phyloP scores from a whole-genome alignment of 192 early-diverging fungal species.

The Irineochytrium annulatum region DNA sequence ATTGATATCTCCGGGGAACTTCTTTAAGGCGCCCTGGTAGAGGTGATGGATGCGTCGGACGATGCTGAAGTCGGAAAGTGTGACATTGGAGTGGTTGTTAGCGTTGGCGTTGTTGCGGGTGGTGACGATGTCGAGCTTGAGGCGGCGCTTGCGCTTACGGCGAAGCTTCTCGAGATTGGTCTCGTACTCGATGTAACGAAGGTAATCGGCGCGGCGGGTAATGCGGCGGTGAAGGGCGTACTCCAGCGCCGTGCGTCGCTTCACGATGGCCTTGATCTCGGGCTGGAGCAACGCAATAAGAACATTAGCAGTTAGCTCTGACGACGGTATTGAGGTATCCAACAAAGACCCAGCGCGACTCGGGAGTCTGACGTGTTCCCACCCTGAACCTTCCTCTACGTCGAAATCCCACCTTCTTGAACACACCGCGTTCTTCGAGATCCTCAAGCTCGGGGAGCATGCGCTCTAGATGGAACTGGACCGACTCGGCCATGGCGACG shows the following conservation, averaged over 20 bases:
- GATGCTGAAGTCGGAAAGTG: conserved; percentile 75
- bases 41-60: conserved; percentile 70
- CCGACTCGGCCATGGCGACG: conserved; percentile 87
- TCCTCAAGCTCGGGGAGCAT: conserved; percentile 93
- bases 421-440: conserved; percentile 73
- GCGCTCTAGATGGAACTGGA: conserved; percentile 86
- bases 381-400: too few species aligned
- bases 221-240: conserved; percentile 80
- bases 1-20: conserved; percentile 71
- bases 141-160: conserved; percentile 67
- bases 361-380: too few species aligned
- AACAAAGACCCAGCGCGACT: too few species aligned
- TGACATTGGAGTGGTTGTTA: conserved; percentile 11
- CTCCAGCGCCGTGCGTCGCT: conserved; percentile 84
- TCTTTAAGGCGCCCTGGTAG: conserved; percentile 71
- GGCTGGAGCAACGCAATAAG: conserved; percentile 37
- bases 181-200: conserved; percentile 94
- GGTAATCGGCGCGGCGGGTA: conserved; percentile 67
- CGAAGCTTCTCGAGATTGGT: conserved; percentile 84
- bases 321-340: too few species aligned
- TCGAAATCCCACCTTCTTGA: conserved; percentile 58
- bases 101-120: background rate
- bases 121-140: conserved; percentile 43
- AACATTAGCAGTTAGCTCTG: too few species aligned
- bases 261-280: conserved; percentile 85